Conservation (phyloP, 345 rosid species). For the Salix dunnii region DNA sequence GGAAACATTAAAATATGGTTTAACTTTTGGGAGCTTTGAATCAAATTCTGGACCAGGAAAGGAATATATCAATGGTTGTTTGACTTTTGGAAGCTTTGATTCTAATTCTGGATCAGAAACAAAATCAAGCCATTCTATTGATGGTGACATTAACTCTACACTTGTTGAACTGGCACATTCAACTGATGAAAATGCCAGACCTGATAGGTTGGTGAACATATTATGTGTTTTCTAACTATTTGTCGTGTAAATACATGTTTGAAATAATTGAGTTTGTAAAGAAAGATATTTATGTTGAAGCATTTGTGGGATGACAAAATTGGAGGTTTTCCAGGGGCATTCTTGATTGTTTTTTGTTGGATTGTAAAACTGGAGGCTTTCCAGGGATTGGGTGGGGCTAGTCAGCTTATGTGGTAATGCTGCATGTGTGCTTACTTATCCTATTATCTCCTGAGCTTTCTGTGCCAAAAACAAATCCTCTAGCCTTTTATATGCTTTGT, state of each 20-base stretch:
- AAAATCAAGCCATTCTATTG: slow-evolving; percentile 24
- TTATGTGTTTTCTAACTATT: neutral
- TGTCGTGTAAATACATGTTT: neutral
- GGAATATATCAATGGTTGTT: slow-evolving; percentile 37
- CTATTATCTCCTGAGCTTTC: neutral
- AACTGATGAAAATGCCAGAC: slow-evolving; percentile 37
- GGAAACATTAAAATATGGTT: slow-evolving; percentile 61
- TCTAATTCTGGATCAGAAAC: slow-evolving; percentile 35
- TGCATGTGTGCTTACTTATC: neutral
- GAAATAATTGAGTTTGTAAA: neutral
- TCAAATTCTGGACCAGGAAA: slow-evolving; percentile 35
- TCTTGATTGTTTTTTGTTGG: neutral
- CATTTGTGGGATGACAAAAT: neutral
- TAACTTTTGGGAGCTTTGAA: slow-evolving; percentile 87
- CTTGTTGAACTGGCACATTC: slow-evolving; percentile 35
- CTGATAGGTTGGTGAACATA: slow-evolving; percentile 54
- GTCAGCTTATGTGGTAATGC: neutral
- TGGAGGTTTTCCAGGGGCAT: neutral
- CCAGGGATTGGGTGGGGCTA: neutral
- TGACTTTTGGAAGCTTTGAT: slow-evolving; percentile 87
- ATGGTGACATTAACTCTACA: slow-evolving; percentile 34
- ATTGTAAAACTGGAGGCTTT: neutral
- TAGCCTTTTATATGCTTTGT: neutral
- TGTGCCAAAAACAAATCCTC: neutral
- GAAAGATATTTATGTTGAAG: neutral